A percentile compares a stretch with the other conserved stretches of the same genome.
Evolutionary conservation across 768 basidiomycete genomes (phyloP).

Genomic region (Mycena galericulata): DNA sequence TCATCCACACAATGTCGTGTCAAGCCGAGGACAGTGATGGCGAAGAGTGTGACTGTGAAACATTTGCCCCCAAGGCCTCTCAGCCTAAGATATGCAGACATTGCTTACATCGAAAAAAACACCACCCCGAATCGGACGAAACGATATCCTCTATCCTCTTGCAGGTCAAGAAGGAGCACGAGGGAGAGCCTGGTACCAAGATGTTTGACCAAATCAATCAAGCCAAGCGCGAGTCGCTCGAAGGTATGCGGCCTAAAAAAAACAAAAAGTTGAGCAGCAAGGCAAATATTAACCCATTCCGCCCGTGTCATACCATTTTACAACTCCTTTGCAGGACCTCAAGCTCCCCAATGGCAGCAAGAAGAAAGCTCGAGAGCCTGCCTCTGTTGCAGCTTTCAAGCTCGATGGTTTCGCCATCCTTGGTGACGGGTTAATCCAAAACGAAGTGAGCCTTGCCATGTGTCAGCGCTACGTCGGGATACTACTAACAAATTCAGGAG

Average conservation of each 20-base stretch:
- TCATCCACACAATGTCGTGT: neutral
- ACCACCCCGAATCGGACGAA: neutral
- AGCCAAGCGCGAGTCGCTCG: neutral
- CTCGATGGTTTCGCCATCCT: neutral
- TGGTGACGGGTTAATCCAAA: neutral
- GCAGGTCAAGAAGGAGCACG: neutral
- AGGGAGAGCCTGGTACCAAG: neutral
- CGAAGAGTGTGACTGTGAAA: slow-evolving; percentile 7
- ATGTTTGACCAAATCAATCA: too few species aligned
- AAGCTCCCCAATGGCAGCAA: neutral
- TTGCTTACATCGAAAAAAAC: neutral
- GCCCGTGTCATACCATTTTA: neutral
- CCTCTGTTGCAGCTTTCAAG: neutral
- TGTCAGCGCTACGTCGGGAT: too few species aligned
- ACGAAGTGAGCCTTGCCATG: neutral
- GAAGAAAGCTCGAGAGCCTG: neutral
- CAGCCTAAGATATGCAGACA: neutral
- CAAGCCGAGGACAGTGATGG: neutral
- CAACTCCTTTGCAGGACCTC: neutral
- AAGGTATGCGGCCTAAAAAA: neutral
- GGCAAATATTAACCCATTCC: neutral
- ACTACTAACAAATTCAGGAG: too few species aligned
- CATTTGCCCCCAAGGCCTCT: neutral
- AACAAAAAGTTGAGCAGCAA: too few species aligned
- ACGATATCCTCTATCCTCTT: neutral